Percentiles rank a stretch among this genome's conserved stretches.
Evolutionary conservation across 805 yeast species (phyloP).

Genomic region (Sporopachydermia quercuum): DNA sequence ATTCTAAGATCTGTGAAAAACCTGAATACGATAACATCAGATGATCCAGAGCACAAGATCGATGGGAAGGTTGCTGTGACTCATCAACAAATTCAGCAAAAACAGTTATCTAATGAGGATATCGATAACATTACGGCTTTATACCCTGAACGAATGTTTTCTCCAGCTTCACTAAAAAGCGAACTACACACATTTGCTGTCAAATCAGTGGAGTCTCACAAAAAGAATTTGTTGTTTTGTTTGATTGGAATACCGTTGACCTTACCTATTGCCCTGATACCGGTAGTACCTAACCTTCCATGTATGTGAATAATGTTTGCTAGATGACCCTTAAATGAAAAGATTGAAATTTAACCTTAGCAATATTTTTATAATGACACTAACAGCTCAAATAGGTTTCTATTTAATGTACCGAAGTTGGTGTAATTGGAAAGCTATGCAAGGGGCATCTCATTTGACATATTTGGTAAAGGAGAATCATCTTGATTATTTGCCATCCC

Average conservation of each 20-base stretch:
- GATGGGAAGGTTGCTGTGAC: constrained; percentile 9
- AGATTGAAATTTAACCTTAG: too few species aligned
- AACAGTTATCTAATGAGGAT: constrained; percentile 10
- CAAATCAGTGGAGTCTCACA: constrained; percentile 36
- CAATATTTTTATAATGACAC: not conserved
- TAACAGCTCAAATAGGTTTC: constrained; percentile 36
- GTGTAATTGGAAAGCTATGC: constrained; percentile 66
- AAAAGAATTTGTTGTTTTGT: constrained; percentile 36
- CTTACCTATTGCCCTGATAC: constrained; percentile 65
- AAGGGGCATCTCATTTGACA: constrained; percentile 58
- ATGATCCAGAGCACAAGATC: constrained; percentile 8
- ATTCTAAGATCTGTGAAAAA: constrained; percentile 35
- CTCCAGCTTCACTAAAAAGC: constrained; percentile 15
- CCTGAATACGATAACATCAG: constrained; percentile 13
- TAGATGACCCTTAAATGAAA: too few species aligned
- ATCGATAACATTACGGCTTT: constrained; percentile 19
- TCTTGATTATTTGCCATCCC: constrained; percentile 20
- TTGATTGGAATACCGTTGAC: constrained; percentile 59
- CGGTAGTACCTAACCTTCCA: constrained; percentile 84
- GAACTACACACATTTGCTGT: constrained; percentile 30
- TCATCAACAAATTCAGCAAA: constrained; percentile 7
- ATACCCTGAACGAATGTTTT: constrained; percentile 29
- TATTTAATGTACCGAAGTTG: constrained; percentile 69
- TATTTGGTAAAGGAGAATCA: constrained; percentile 34
- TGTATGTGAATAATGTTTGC: not conserved